phyloP scores from a whole-genome alignment of 2,329 filamentous ascomycete species.

The Curvularia sp. region DNA sequence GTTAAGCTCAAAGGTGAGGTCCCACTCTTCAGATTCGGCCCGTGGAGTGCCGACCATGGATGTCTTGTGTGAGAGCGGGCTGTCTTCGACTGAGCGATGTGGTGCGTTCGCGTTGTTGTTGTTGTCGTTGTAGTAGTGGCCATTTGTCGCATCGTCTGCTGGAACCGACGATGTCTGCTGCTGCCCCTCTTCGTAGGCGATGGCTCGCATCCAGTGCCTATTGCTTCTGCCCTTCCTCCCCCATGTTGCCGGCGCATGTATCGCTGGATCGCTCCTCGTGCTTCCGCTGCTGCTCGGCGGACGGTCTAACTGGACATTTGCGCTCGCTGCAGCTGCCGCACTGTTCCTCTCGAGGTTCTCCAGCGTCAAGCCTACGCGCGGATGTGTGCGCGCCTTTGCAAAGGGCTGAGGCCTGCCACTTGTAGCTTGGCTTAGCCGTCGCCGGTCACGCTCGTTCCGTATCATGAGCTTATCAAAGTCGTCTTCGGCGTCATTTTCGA shows the following conservation, averaged over 20 bases:
- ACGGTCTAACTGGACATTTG: slow-evolving; percentile 33
- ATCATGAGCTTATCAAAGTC: slow-evolving; percentile 57
- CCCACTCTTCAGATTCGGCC: slow-evolving; percentile 38
- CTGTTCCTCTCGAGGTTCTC: slow-evolving; percentile 54
- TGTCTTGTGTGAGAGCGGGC: slow-evolving; percentile 51
- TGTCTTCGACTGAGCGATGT: slow-evolving; percentile 53
- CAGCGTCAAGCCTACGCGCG: slow-evolving; percentile 52
- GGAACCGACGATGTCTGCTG: slow-evolving; percentile 22
- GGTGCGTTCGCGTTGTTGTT: slow-evolving; percentile 46
- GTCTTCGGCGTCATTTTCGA: slow-evolving; percentile 54
- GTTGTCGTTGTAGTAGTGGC: slow-evolving; percentile 14
- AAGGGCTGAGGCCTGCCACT: slow-evolving; percentile 49
- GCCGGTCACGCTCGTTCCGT: slow-evolving; percentile 55
- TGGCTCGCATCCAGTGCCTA: slow-evolving; percentile 54
- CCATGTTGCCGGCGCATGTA: slow-evolving; percentile 57
- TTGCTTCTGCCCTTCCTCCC: slow-evolving; percentile 54
- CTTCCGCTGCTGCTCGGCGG: slow-evolving; percentile 50
- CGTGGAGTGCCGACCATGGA: slow-evolving; percentile 40
- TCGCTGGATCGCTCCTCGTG: slow-evolving; percentile 51
- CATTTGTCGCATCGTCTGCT: slow-evolving; percentile 28
- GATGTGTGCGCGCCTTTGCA: slow-evolving; percentile 53
- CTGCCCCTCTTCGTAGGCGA: slow-evolving; percentile 41
- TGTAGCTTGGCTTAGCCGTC: slow-evolving; percentile 49
- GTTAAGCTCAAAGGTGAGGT: slow-evolving; percentile 55
- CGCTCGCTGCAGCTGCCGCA: slow-evolving; percentile 20